A percentile compares a stretch with the other conserved stretches of the same genome.
These are phyloP conservation scores for Phlegmacium glaucopus DNA, from an alignment of 768 basidiomycete genomes.

Conservation along the genomic window DNA sequence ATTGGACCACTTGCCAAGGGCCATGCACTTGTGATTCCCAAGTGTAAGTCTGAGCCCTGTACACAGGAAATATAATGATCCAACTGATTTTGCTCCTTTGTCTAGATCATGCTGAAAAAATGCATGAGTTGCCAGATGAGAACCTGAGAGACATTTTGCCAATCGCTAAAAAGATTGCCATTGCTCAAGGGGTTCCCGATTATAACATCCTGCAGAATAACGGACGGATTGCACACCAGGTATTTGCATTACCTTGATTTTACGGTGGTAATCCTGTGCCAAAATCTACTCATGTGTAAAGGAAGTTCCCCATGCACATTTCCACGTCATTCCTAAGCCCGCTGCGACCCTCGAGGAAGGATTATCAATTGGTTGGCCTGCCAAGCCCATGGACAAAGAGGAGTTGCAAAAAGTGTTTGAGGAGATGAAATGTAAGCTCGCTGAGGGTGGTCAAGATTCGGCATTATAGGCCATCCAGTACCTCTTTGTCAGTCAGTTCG, in stretches of 20 bases:
- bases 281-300: constrained; percentile 17
- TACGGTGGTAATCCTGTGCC: background rate
- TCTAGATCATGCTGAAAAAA: constrained; percentile 79
- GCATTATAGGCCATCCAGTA: constrained; percentile 1
- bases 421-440: constrained; percentile 44
- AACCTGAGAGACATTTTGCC: constrained; percentile 74
- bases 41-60: constrained; percentile 51
- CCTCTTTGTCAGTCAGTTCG: background rate
- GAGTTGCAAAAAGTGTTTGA: constrained; percentile 57
- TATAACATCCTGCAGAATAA: constrained; percentile 84
- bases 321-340: constrained; percentile 93
- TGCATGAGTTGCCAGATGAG: constrained; percentile 87
- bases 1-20: constrained; percentile 89
- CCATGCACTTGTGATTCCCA: constrained; percentile 90
- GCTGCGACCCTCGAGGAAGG: constrained; percentile 60
- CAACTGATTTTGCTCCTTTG: background rate
- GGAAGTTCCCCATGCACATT: constrained; percentile 86
- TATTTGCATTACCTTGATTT: constrained; percentile 12
- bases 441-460: constrained; percentile 24
- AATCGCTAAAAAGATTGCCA: constrained; percentile 83
- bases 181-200: constrained; percentile 68
- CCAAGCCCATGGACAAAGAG: constrained; percentile 53
- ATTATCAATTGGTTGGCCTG: constrained; percentile 80
- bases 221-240: constrained; percentile 58
- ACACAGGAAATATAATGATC: background rate